Percentiles rank a stretch among this genome's conserved stretches.
Conservation (phyloP, 2,329 filamentous ascomycete genomes). For the Trichoderma sp. region DNA sequence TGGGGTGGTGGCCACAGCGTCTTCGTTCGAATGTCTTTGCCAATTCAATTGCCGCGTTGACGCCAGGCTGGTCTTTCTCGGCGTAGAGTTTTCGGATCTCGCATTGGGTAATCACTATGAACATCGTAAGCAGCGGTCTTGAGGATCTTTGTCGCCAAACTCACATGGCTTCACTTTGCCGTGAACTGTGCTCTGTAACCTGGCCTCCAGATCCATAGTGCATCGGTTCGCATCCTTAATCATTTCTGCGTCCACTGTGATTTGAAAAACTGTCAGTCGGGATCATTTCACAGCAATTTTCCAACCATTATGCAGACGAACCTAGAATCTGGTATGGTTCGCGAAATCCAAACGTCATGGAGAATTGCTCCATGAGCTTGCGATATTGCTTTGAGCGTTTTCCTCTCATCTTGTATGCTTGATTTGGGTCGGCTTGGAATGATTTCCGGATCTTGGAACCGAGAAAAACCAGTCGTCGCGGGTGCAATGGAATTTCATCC, state of each 20-base stretch:
- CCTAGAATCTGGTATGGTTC: conserved; percentile 88
- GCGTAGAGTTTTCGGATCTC: conserved; percentile 76
- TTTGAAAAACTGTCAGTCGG: background rate
- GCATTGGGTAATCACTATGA: conserved; percentile 73
- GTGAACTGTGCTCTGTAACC: conserved; percentile 78
- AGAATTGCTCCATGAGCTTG: conserved; percentile 93
- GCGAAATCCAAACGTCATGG: conserved; percentile 82
- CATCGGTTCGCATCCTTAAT: conserved; percentile 76
- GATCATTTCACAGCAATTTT: background rate
- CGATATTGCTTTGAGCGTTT: conserved; percentile 55
- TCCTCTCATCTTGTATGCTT: conserved; percentile 42
- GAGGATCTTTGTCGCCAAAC: conserved; percentile 30
- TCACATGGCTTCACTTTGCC: conserved; percentile 79
- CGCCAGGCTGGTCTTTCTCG: conserved; percentile 52
- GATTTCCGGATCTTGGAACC: background rate
- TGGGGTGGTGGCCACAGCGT: conserved; percentile 73
- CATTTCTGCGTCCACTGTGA: conserved; percentile 75
- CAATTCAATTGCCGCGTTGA: conserved; percentile 62
- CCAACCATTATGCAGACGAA: conserved; percentile 35
- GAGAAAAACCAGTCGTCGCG: background rate
- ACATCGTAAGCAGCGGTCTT: conserved; percentile 24
- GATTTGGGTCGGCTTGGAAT: background rate
- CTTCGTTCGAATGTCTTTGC: conserved; percentile 75
- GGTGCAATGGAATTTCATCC: background rate
- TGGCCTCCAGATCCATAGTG: conserved; percentile 82